A percentile compares a stretch with the other conserved stretches of the same genome.
Conservation (phyloP, 2,329 filamentous ascomycete species). For the Aspergillus brunneoviolaceus region DNA sequence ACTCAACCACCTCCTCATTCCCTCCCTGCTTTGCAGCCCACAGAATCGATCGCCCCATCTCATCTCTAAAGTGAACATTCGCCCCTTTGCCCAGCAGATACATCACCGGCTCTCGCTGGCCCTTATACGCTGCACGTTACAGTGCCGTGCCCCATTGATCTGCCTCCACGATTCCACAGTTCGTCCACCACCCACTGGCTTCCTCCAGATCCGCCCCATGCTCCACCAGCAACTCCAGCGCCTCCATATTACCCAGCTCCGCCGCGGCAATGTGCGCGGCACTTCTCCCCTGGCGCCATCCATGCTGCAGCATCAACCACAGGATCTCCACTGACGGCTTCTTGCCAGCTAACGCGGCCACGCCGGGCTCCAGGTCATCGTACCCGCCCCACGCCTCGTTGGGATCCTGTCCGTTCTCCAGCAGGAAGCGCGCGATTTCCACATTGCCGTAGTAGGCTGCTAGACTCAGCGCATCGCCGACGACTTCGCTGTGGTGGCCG, state of each 20-base stretch:
- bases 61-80: not conserved
- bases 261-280: not conserved
- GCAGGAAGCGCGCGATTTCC: not conserved
- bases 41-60: not conserved
- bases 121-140: not conserved
- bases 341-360: not conserved
- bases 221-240: not conserved
- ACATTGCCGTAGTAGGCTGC: not conserved
- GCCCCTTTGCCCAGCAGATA: not conserved
- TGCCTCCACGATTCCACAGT: not conserved
- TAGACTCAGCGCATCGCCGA: not conserved
- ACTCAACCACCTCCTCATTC: not conserved
- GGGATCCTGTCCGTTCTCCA: not conserved
- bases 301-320: not conserved
- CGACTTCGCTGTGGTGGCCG: not conserved
- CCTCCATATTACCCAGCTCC: not conserved
- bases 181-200: not conserved
- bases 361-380: not conserved
- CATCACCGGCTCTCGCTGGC: not conserved
- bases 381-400: not conserved
- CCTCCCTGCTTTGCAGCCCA: not conserved
- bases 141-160: not conserved
- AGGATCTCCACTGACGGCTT: not conserved
- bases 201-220: not conserved
- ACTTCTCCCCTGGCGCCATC: not conserved